Evolutionary conservation across 805 yeast species (phyloP), one percentile per base, ranked within the genome.

Genomic region (Ogataea degrootiae): DNA sequence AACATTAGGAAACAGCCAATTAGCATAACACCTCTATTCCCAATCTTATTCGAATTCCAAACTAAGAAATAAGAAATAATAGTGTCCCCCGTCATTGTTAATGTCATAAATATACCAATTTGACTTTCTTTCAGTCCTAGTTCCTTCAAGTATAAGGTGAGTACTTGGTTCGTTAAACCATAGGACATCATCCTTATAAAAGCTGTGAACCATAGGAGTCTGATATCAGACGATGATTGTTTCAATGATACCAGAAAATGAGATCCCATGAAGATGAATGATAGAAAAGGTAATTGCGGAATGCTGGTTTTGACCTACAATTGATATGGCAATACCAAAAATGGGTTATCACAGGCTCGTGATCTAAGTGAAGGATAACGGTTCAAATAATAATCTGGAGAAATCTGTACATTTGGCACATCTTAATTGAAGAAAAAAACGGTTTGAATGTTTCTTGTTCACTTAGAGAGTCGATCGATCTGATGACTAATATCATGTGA

Each of bases 71-170:
- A 83, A 6, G 95, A 85, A 17, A 89, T 71, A 1, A 76, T 42
- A 0, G 89, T 87, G 60, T 89, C 96, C 1, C 96, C 96, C 3
- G 83, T 63, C 57, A 89, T 68, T 0, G 96, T 88, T 46, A 83
- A 67, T 1, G 95, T 77, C 96, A 89, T 88, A 62, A 89, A 89
- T 38, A 80, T 50, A 5, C 96, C 96, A 44, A 87, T 83, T 34
- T 69, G 61, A 2, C 77, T 60, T 50, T 85, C 87, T 0, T 77
- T 57, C 39, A 85, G 72, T 3, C 73, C 75, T 8, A 85, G 62
- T 5, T 74, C 71, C 42, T 74, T 76, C 38, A 89, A 71, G 53
- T 80, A 87, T 11, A 86, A 72, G 0, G 91, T 83, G 40, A 89
- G 66, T 7, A 88, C 82, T 68, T 88, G 90, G 58, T 87, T 87